phyloP scores from a whole-genome alignment of 345 rosid genomes.

The Salix dunnii region DNA sequence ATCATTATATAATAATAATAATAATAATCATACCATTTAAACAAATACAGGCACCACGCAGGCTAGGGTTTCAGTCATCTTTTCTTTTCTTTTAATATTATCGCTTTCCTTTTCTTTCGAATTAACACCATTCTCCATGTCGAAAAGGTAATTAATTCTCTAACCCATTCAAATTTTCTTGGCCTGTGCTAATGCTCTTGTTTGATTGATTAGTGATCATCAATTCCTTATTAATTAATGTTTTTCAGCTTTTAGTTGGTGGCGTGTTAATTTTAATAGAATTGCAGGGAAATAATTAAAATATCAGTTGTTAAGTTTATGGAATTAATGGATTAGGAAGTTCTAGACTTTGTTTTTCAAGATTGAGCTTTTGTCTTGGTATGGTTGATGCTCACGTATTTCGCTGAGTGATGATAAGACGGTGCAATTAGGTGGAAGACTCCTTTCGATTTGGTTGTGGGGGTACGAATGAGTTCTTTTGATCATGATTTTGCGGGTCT shows the following conservation, averaged over 20 bases:
- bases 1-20: neutral
- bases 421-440: neutral
- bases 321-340: neutral
- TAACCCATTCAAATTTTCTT: neutral
- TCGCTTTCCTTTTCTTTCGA: neutral
- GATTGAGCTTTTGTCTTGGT: neutral
- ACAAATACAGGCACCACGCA: no score
- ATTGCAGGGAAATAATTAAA: neutral
- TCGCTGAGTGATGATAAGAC: neutral
- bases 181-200: neutral
- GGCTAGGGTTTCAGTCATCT: neutral
- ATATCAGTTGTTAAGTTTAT: neutral
- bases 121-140: neutral
- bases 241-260: neutral
- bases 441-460: neutral
- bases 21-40: neutral
- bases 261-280: neutral
- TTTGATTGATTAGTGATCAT: neutral
- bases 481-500: neutral
- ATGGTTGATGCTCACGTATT: neutral
- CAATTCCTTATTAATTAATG: neutral
- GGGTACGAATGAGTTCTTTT: neutral
- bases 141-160: neutral
- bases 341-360: neutral
- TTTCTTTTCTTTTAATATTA: neutral